phyloP scores from a whole-genome alignment of 441 rosid genomes.

The Jatropha podagrica region DNA sequence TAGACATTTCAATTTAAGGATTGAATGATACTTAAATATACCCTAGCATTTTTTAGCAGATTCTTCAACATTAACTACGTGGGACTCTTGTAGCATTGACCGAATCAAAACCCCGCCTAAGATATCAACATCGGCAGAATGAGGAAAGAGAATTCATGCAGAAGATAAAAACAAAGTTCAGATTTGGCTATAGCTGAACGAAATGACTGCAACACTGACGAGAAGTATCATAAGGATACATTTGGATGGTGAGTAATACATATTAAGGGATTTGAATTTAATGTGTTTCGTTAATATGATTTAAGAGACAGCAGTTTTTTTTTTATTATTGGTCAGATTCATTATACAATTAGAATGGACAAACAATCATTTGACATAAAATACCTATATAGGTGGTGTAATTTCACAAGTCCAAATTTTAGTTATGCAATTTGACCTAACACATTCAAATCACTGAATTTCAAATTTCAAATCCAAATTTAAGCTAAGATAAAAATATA shows the following conservation, averaged over 20 bases:
- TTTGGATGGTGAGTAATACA: not conserved
- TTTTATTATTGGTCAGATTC: not conserved
- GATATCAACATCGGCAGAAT: not conserved
- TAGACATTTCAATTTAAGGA: not conserved
- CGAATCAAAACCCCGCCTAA: no score
- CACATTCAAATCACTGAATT: not conserved
- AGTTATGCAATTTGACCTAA: not conserved
- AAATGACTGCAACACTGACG: not conserved
- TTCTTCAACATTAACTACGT: not conserved
- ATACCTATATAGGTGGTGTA: not conserved
- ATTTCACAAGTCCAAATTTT: not conserved
- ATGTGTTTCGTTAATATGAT: not conserved
- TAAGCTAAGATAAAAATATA: not conserved
- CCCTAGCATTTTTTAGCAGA: not conserved
- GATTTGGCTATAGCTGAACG: not conserved
- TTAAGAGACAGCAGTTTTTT: not conserved
- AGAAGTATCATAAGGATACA: not conserved
- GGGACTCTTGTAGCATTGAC: not conserved
- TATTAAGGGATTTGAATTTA: not conserved
- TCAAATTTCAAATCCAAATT: not conserved
- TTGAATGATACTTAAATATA: not conserved
- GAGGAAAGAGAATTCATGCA: not conserved
- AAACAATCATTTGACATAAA: not conserved
- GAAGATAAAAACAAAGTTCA: not conserved
- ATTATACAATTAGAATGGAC: not conserved